A percentile compares a stretch with the other conserved stretches of the same genome.
These are phyloP conservation scores for Xerocomellus dryophilus DNA, from an alignment of 768 basidiomycete species.

Conservation along the genomic window DNA sequence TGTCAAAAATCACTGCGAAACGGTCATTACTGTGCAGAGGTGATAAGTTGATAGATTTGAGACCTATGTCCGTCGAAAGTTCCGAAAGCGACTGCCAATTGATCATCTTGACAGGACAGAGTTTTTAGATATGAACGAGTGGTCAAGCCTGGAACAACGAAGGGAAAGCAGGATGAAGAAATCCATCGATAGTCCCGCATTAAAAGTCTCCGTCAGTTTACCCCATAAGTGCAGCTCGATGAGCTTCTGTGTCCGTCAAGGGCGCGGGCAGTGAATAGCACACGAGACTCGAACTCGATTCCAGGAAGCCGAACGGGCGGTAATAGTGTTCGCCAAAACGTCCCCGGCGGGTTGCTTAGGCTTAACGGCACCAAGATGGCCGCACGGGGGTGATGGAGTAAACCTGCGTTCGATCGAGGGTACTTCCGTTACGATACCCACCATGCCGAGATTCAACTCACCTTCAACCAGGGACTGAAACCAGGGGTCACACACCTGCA, in stretches of 20 bases:
- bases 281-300: neutral
- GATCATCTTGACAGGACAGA: constrained; percentile 31
- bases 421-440: neutral
- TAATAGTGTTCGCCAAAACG: neutral
- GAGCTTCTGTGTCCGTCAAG: constrained; percentile 17
- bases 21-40: neutral
- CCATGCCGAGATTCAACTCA: constrained; percentile 1
- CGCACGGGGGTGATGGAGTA: constrained; percentile 10
- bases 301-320: constrained; percentile 21
- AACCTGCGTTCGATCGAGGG: constrained; percentile 6
- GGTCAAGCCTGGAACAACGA: neutral
- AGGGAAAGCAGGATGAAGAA: neutral
- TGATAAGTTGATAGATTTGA: neutral
- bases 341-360: constrained; percentile 13
- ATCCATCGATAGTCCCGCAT: neutral
- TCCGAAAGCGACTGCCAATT: constrained; percentile 40
- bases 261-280: neutral
- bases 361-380: constrained; percentile 14
- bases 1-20: constrained; percentile 36
- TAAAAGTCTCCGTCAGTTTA: constrained; percentile 10
- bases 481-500: neutral
- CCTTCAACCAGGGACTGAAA: neutral
- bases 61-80: constrained; percentile 38
- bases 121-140: neutral
- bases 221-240: neutral